phyloP scores from a whole-genome alignment of 768 basidiomycete species.

The Nidularia pulvinata region DNA sequence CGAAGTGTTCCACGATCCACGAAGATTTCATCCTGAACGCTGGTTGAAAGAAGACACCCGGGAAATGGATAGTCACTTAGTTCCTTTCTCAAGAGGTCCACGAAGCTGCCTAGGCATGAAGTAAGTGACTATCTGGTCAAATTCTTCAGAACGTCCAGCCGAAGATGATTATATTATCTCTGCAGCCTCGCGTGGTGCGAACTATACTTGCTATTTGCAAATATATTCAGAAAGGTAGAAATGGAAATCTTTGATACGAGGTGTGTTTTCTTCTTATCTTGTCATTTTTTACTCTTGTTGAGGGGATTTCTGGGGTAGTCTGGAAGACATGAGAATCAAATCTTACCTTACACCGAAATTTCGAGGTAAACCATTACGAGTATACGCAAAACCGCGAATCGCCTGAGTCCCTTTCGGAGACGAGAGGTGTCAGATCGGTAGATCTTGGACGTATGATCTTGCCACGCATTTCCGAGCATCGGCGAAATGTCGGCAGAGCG shows the following conservation, averaged over 20 bases:
- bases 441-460: neutral
- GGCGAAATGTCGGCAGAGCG: too few relatives aligned
- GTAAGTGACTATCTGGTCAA: slow-evolving; percentile 16
- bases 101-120: slow-evolving; percentile 44
- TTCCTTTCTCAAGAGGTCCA: slow-evolving; percentile 42
- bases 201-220: slow-evolving; percentile 37
- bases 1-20: slow-evolving; percentile 37
- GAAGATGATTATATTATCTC: neutral
- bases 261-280: slow-evolving; percentile 13
- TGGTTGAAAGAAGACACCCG: slow-evolving; percentile 33
- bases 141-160: too few relatives aligned
- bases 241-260: slow-evolving; percentile 25
- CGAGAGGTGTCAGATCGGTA: neutral
- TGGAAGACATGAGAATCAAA: too few relatives aligned
- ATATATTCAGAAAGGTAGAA: slow-evolving; percentile 34
- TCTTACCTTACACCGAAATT: too few relatives aligned
- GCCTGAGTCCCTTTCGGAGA: too few relatives aligned
- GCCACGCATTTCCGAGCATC: neutral
- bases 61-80: slow-evolving; percentile 36
- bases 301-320: too few relatives aligned
- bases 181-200: slow-evolving; percentile 42
- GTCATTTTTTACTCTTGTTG: too few relatives aligned
- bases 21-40: slow-evolving; percentile 37
- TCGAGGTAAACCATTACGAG: too few relatives aligned
- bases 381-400: too few relatives aligned